These are phyloP conservation scores for Sporothrix pseudoabietina DNA, from an alignment of 2,329 filamentous ascomycete species.

Conservation along the genomic window DNA sequence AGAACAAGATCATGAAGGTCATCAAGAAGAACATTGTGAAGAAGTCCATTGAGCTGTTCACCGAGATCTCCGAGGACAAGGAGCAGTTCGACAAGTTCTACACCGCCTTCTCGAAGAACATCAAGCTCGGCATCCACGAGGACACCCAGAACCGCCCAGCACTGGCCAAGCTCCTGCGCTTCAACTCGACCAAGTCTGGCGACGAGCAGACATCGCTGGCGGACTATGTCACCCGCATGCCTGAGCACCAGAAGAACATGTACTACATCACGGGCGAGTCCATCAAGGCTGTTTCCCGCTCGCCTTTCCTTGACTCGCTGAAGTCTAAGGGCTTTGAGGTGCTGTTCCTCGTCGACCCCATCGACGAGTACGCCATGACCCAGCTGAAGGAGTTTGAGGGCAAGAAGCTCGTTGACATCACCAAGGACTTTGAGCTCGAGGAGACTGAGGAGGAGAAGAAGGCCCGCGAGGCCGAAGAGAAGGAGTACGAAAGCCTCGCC, in stretches of 20 bases:
- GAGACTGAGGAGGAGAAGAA: constrained; percentile 99
- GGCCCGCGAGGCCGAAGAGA: constrained; percentile 91
- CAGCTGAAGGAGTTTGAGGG: constrained; percentile 99
- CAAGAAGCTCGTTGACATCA: constrained; percentile 99
- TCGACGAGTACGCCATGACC: constrained; percentile 99
- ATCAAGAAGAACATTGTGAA: constrained; percentile 99
- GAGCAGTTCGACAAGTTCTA: constrained; percentile 99
- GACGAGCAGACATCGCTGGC: constrained; percentile 92
- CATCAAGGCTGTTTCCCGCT: constrained; percentile 96
- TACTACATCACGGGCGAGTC: constrained; percentile 99
- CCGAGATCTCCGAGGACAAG: constrained; percentile 98
- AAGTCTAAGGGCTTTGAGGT: constrained; percentile 99
- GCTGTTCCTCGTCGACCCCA: constrained; percentile 98
- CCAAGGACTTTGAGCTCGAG: constrained; percentile 99
- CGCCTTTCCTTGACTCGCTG: constrained; percentile 97
- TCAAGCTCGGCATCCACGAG: constrained; percentile 99
- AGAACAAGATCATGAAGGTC: constrained; percentile 99
- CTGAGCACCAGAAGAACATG: constrained; percentile 99
- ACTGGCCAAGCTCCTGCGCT: constrained; percentile 98
- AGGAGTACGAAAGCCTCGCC: constrained; percentile 92
- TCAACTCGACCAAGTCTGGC: constrained; percentile 98
- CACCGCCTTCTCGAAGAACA: constrained; percentile 98
- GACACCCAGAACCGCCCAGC: constrained; percentile 92
- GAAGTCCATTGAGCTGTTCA: constrained; percentile 99
- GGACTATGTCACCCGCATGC: constrained; percentile 99